These are phyloP conservation scores for Aspergillus conjunctus DNA, from an alignment of 495 filamentous ascomycete species.

Conservation along the genomic window DNA sequence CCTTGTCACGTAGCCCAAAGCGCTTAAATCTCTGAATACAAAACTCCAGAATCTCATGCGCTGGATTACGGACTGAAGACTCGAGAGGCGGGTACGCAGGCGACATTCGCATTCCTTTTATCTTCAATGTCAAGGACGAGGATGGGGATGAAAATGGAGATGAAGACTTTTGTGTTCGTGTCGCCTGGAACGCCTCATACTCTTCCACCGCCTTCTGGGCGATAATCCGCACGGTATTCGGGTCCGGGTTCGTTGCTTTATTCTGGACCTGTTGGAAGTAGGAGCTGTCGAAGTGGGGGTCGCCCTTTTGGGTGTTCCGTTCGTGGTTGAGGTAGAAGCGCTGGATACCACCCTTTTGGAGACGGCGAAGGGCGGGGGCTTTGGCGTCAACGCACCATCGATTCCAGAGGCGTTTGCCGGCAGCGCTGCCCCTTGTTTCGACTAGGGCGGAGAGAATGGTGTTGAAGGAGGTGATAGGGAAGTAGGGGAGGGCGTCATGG, in stretches of 20 bases:
- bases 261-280: slow-evolving; percentile 31
- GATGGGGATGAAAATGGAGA: background rate
- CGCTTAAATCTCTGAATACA: slow-evolving; percentile 40
- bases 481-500: slow-evolving; percentile 27
- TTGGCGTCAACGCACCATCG: slow-evolving; percentile 43
- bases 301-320: slow-evolving; percentile 26
- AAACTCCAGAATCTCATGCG: slow-evolving; percentile 37
- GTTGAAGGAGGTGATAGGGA: slow-evolving; percentile 49
- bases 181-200: slow-evolving; percentile 19
- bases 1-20: slow-evolving; percentile 31
- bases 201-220: slow-evolving; percentile 41
- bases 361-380: slow-evolving; percentile 25
- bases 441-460: slow-evolving; percentile 49
- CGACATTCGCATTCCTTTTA: too few relatives aligned
- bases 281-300: slow-evolving; percentile 34
- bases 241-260: slow-evolving; percentile 38
- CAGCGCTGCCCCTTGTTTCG: slow-evolving; percentile 45
- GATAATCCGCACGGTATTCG: slow-evolving; percentile 48
- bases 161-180: background rate
- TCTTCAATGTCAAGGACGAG: too few relatives aligned
- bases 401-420: slow-evolving; percentile 44
- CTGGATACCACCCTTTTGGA: slow-evolving; percentile 35
- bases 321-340: slow-evolving; percentile 31
- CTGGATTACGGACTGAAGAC: slow-evolving; percentile 9
- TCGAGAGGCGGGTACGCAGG: too few relatives aligned